Conservation (phyloP, 1,284 basidiomycete genomes). For the Trichosporon sp. region DNA sequence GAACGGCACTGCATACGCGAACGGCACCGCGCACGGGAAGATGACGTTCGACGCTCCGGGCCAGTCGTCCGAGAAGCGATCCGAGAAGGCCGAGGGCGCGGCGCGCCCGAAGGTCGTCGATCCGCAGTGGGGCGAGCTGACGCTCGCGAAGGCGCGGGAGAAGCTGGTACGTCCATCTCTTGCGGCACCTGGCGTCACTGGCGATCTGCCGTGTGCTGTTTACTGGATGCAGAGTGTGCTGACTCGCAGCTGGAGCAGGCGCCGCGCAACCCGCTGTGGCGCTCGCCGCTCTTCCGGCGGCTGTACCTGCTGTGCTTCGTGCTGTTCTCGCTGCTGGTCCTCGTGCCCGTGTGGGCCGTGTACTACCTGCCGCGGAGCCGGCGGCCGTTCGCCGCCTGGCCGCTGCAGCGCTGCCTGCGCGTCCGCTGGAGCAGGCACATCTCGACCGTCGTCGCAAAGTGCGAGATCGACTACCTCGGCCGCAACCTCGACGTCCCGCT, state of each 20-base stretch:
- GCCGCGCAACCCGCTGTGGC: constrained; percentile 29
- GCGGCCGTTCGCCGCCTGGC: constrained; percentile 36
- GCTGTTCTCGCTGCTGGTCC: constrained; percentile 28
- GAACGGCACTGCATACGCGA: not conserved
- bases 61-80: not conserved
- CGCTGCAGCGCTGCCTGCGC: constrained; percentile 34
- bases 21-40: not conserved
- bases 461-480: constrained; percentile 45
- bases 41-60: not conserved
- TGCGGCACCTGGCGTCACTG: not conserved
- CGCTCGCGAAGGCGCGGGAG: not conserved
- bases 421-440: constrained; percentile 35
- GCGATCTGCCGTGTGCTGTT: not conserved
- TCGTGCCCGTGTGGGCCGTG: constrained; percentile 37
- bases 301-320: constrained; percentile 37
- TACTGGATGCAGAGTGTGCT: not conserved
- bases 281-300: constrained; percentile 34
- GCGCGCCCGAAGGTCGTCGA: constrained; percentile 3
- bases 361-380: constrained; percentile 29
- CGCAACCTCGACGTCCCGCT: constrained; percentile 29
- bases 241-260: constrained; percentile 25
- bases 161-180: not conserved
- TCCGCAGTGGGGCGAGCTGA: constrained; percentile 16
- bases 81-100: not conserved
- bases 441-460: constrained; percentile 38